phyloP scores from a whole-genome alignment of 331 rosid genomes.

The Dryas integrifolia region DNA sequence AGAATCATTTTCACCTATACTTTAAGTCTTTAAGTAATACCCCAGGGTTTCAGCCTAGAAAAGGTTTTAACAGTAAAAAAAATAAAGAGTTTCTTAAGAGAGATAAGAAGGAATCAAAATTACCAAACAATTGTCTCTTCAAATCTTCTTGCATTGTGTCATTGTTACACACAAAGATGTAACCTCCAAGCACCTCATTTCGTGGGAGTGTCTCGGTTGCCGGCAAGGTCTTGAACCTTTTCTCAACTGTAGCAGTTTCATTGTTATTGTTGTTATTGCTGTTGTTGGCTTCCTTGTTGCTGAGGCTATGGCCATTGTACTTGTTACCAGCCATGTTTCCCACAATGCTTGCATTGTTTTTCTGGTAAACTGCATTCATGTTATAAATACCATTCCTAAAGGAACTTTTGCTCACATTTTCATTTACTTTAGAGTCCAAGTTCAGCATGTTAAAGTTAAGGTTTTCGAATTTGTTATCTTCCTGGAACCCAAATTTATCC shows the following conservation, averaged over 20 bases:
- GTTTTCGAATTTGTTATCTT: conserved; percentile 84
- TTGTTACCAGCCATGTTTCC: conserved; percentile 60
- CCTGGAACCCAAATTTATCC: conserved; percentile 86
- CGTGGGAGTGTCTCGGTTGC: conserved; percentile 97
- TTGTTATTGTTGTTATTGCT: conserved; percentile 32
- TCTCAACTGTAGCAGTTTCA: conserved; percentile 62
- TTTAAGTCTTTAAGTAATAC: neutral
- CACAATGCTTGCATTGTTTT: conserved; percentile 52
- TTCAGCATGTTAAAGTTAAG: conserved; percentile 76
- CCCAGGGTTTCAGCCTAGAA: neutral
- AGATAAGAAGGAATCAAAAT: neutral
- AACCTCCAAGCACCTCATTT: conserved; percentile 97
- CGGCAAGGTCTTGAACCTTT: conserved; percentile 97
- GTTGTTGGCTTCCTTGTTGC: conserved; percentile 59
- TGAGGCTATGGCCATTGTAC: conserved; percentile 52
- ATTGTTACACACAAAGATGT: conserved; percentile 97
- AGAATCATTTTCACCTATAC: neutral
- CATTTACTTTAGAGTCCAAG: conserved; percentile 66
- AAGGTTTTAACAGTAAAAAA: too few species aligned
- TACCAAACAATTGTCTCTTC: conserved; percentile 96
- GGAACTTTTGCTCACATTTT: conserved; percentile 58
- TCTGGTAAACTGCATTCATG: conserved; percentile 70
- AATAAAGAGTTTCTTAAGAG: neutral
- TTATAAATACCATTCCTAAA: conserved; percentile 58
- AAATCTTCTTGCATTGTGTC: conserved; percentile 99